Conservation (phyloP, 2,329 filamentous ascomycete genomes). For the Cercospora sesami region DNA sequence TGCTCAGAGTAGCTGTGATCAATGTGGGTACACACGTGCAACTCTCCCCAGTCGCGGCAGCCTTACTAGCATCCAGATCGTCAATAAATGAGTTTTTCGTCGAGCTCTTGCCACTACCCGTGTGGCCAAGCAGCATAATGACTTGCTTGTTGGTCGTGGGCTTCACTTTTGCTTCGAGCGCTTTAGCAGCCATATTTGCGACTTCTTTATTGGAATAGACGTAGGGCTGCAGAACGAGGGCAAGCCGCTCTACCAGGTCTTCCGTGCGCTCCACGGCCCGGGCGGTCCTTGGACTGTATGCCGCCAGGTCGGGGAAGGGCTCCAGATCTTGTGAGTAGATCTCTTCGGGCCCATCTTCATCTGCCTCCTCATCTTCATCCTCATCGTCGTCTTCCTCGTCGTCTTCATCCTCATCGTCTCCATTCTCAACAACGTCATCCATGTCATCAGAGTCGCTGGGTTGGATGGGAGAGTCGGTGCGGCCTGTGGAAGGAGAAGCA, state of each 20-base stretch:
- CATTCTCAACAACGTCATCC: background rate
- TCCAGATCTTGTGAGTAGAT: conserved; percentile 7
- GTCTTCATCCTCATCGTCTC: background rate
- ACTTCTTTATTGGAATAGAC: background rate
- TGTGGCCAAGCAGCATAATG: conserved; percentile 11
- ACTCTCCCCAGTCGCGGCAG: conserved; percentile 10
- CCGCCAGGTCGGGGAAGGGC: background rate
- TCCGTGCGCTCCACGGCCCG: background rate
- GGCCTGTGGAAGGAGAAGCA: background rate
- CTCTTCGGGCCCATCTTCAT: background rate
- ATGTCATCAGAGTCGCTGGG: background rate
- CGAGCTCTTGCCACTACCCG: conserved; percentile 17
- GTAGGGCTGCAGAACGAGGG: background rate
- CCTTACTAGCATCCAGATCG: conserved; percentile 14
- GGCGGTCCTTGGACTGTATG: background rate
- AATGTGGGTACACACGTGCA: conserved; percentile 17
- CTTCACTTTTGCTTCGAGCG: background rate
- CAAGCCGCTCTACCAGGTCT: background rate
- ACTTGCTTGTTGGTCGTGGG: background rate
- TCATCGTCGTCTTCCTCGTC: too few species aligned
- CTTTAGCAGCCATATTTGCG: background rate
- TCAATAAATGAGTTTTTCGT: conserved; percentile 17
- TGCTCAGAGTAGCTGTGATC: background rate
- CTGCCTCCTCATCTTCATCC: background rate
- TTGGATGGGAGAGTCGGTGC: background rate